These are phyloP conservation scores for Allium sativum DNA, from an alignment of 106 monocot species.

Conservation along the genomic window DNA sequence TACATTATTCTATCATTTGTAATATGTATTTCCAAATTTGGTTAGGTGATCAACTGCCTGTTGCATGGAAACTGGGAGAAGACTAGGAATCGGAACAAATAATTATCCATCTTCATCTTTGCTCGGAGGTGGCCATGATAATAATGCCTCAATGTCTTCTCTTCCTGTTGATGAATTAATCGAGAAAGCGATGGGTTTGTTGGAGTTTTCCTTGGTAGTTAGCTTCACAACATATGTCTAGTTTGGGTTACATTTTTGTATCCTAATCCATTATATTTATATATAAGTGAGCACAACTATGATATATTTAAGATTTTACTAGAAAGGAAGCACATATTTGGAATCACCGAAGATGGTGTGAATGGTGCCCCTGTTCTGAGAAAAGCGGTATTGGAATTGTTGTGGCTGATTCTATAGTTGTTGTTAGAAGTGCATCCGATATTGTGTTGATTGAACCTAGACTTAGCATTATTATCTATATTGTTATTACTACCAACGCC, in stretches of 20 bases:
- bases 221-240: background rate
- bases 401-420: constrained; percentile 8
- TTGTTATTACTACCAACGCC: constrained; percentile 12
- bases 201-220: background rate
- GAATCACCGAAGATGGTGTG: constrained; percentile 17
- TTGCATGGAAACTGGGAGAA: constrained; percentile 49
- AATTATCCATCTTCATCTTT: constrained; percentile 48
- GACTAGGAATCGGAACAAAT: constrained; percentile 60
- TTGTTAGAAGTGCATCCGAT: constrained; percentile 11
- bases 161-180: constrained; percentile 4
- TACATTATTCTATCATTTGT: background rate
- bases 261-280: background rate
- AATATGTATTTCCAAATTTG: background rate
- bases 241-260: background rate
- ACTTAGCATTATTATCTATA: constrained; percentile 14
- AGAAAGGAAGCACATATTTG: constrained; percentile 12
- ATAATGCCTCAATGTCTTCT: background rate
- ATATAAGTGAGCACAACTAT: constrained; percentile 14
- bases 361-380: constrained; percentile 13
- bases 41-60: constrained; percentile 57
- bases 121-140: background rate
- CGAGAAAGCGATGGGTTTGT: constrained; percentile 4
- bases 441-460: constrained; percentile 14
- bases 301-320: constrained; percentile 11
- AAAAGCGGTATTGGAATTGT: constrained; percentile 11